Conservation (phyloP, 257 asterid species). For the Jacaranda copaia region DNA sequence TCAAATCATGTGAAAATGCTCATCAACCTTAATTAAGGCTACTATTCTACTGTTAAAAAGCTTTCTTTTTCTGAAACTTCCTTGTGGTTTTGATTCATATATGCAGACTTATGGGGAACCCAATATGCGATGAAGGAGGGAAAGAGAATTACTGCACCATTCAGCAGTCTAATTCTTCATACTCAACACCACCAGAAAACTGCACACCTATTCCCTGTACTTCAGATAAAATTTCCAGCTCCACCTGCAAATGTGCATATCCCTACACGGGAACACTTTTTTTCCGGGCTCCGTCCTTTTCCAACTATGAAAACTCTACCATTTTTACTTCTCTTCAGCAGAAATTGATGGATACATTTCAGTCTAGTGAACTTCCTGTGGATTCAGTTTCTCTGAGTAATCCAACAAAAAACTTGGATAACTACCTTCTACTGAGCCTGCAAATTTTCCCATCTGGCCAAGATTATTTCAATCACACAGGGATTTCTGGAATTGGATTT, state of each 20-base stretch:
- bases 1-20: constrained; percentile 57
- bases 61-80: not conserved
- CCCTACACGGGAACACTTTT: constrained; percentile 72
- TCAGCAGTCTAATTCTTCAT: constrained; percentile 39
- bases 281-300: constrained; percentile 86
- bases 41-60: too few species aligned
- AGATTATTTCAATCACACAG: constrained; percentile 67
- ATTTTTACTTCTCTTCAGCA: constrained; percentile 46
- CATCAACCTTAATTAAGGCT: not conserved
- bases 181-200: constrained; percentile 62
- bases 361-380: constrained; percentile 55
- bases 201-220: constrained; percentile 60
- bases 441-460: constrained; percentile 63
- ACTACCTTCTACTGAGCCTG: constrained; percentile 61
- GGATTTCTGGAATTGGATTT: constrained; percentile 61
- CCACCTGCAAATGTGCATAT: constrained; percentile 74
- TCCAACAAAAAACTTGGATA: constrained; percentile 61
- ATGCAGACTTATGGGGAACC: constrained; percentile 69
- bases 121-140: constrained; percentile 52
- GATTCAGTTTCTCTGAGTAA: constrained; percentile 74
- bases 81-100: not conserved
- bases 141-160: constrained; percentile 52
- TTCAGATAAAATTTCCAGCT: constrained; percentile 57
- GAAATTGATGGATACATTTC: constrained; percentile 51
- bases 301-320: constrained; percentile 57